A percentile compares a stretch with the other conserved stretches of the same genome.
Evolutionary conservation across 2,329 filamentous ascomycete genomes (phyloP).

Genomic region (Cordyceps militaris): DNA sequence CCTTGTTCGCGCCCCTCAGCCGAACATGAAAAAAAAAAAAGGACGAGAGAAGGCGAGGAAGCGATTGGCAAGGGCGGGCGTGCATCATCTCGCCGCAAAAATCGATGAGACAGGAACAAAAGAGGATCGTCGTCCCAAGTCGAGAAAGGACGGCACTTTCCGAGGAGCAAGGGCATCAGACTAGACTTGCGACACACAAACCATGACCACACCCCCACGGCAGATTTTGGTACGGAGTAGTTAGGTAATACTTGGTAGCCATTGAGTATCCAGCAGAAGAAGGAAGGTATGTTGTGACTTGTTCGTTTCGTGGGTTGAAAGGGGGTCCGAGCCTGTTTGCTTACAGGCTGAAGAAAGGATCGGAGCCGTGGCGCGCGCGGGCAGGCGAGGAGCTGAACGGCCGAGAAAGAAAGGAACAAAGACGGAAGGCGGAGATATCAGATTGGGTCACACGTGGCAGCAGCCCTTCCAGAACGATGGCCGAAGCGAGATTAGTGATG

Average conservation of each 20-base stretch:
- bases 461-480: slow-evolving; percentile 7
- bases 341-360: too few relatives aligned
- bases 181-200: not conserved
- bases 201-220: not conserved
- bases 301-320: too few relatives aligned
- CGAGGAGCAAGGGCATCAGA: not conserved
- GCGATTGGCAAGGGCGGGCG: not conserved
- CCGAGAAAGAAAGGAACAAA: not conserved
- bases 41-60: not conserved
- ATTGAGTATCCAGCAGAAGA: too few relatives aligned
- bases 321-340: too few relatives aligned
- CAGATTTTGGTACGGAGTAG: not conserved
- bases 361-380: not conserved
- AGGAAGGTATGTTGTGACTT: too few relatives aligned
- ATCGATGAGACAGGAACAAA: not conserved
- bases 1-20: not conserved
- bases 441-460: slow-evolving; percentile 7
- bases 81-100: not conserved
- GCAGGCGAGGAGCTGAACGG: not conserved
- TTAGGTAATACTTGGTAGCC: too few relatives aligned
- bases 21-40: not conserved
- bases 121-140: slow-evolving; percentile 1
- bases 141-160: not conserved
- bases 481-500: not conserved
- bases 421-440: not conserved